Evolutionary conservation across 140 eudicot species (phyloP), one percentile per base, ranked within the genome.

Genomic region (Bidens hawaiensis): DNA sequence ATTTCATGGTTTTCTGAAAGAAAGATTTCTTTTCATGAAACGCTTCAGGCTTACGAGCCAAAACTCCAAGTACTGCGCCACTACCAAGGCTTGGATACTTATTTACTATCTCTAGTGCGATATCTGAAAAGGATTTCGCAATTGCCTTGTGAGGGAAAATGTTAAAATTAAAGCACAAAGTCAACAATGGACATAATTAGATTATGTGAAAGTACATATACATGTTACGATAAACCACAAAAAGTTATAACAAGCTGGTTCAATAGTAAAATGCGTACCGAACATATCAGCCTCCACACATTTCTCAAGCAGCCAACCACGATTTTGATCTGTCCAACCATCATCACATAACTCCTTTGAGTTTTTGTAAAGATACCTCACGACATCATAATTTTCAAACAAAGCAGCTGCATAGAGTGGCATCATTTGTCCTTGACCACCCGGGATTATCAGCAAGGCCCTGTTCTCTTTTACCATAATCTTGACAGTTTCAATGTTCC

Each of bases 351-450:
- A 56, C 14, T 67, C 28, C 2, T 56, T 43, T 6, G 73, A 68
- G 1, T 55, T 40, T 0, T 38, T 16, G 12, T 28, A 80, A 36
- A 80, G 42, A 60, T 26, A 80, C 18, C 45, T 31, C 16, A 60
- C 85, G 43, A 71, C 67, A 0, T 67, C 40, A 2, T 40, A 6
- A 11, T 75, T 27, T 10, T 79, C 82, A 61, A 45, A 69, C 66
- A 67, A 21, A 23, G 11, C 81, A 15, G 79, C 85, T 24, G 67
- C 52, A 22, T 66, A 70, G 2, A 80, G 56, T 22, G 85, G 85
- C 21, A 56, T 17, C 73, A 68, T 68, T 5, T 4, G 0, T 34
- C 64, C 65, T 4, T 45, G 14, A 21, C 60, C 46, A 23, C 81
- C 77, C 0, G 74, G 63, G 14, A 76, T 76, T 19, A 25, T 27